Percentiles rank a stretch among this genome's conserved stretches.
Evolutionary conservation across 1,139 yeast genomes (phyloP).

Genomic region (Sugiyamaella novakii): DNA sequence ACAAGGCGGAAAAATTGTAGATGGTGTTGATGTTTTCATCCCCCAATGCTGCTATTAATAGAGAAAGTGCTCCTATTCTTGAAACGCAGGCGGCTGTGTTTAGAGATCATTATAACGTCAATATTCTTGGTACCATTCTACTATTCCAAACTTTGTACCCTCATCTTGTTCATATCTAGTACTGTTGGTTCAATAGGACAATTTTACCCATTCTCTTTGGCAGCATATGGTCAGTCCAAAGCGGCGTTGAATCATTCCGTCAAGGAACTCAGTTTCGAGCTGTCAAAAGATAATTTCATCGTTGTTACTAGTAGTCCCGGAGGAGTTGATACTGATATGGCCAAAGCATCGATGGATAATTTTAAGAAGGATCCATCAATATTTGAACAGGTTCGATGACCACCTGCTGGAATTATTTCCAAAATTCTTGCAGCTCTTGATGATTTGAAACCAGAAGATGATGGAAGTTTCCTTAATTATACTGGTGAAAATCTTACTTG

Average conservation of each 20-base stretch:
- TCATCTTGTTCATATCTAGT: constrained; percentile 35
- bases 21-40: constrained; percentile 21
- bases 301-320: constrained; percentile 43
- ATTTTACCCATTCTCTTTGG: constrained; percentile 24
- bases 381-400: background rate
- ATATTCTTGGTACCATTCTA: constrained; percentile 36
- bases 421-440: constrained; percentile 15
- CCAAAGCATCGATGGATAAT: constrained; percentile 13
- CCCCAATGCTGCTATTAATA: constrained; percentile 22
- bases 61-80: constrained; percentile 3
- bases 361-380: constrained; percentile 5
- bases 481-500: constrained; percentile 21
- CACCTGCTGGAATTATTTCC: constrained; percentile 20
- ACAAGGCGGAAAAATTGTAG: constrained; percentile 25
- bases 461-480: constrained; percentile 21
- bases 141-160: constrained; percentile 33
- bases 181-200: constrained; percentile 36
- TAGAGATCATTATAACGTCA: constrained; percentile 26
- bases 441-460: constrained; percentile 16
- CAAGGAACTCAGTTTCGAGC: constrained; percentile 35
- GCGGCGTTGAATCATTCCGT: constrained; percentile 43
- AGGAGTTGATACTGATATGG: constrained; percentile 40
- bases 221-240: constrained; percentile 44
- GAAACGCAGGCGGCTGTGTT: constrained; percentile 6
- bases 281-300: constrained; percentile 33